phyloP scores from a whole-genome alignment of 2,329 filamentous ascomycete species.

The Fusarium illudens region DNA sequence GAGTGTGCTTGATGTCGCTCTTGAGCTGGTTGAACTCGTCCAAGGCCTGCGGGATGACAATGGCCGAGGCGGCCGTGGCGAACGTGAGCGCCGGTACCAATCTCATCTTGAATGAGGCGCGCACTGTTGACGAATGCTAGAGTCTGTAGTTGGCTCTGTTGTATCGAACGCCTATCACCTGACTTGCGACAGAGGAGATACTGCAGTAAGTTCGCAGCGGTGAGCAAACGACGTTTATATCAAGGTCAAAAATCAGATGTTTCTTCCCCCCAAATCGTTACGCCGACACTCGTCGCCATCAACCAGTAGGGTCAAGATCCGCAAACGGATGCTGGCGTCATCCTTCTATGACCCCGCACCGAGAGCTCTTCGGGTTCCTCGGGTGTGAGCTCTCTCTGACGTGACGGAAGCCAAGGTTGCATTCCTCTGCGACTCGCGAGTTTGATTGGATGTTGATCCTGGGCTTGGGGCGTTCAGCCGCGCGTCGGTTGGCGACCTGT shows the following conservation, averaged over 20 bases:
- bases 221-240: constrained; percentile 25
- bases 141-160: neutral
- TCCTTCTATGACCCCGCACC: constrained; percentile 24
- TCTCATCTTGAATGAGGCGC: constrained; percentile 28
- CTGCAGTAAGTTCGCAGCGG: neutral
- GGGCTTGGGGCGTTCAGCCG: neutral
- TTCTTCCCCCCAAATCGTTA: neutral
- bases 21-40: constrained; percentile 8
- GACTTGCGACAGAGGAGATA: too few relatives aligned
- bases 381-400: constrained; percentile 14
- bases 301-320: constrained; percentile 3
- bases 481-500: constrained; percentile 2
- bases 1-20: constrained; percentile 10
- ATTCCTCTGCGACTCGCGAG: neutral
- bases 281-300: constrained; percentile 1
- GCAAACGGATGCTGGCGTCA: constrained; percentile 31
- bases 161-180: too few relatives aligned
- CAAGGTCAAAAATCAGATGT: neutral
- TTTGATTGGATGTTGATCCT: neutral
- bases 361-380: constrained; percentile 5
- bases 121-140: neutral
- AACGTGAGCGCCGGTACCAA: constrained; percentile 28
- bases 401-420: constrained; percentile 6
- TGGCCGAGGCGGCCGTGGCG: constrained; percentile 33
- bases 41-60: constrained; percentile 28